Evolutionary conservation across 1,284 basidiomycete species (phyloP), one percentile per base, ranked within the genome.

Genomic region (Moesziomyces globuligerus): DNA sequence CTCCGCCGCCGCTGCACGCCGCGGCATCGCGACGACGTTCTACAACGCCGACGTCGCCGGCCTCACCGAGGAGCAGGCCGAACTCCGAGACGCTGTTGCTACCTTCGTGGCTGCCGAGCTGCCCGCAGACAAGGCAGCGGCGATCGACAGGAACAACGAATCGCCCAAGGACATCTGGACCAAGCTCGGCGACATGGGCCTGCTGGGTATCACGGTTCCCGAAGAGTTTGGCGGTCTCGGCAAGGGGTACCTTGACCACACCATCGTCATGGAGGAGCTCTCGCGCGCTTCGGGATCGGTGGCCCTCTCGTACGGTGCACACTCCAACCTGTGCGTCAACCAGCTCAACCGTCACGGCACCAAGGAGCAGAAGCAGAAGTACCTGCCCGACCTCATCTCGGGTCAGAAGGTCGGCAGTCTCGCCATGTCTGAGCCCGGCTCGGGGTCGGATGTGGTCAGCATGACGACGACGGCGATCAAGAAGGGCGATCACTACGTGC

Each of bases 381-480:
- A 94, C 83, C 87, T 97, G 3, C 90, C 91, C 7, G 90, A 91
- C 76, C 86, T 97, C 39, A 85, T 96, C 38, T 86, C 87, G 25
- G 94, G 94, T 10, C 50, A 88, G 80, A 91, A 92, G 82, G 88
- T 97, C 28, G 94, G 94, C 42, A 90, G 90, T 68, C 86, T 97
- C 49, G 94, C 94, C 10, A 97, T 97, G 94, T 92, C 90, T 74
- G 94, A 97, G 84, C 87, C 91, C 1, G 92, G 90, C 17, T 89
- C 90, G 66, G 94, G 94, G 44, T 93, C 91, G 76, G 94, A 97
- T 83, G 93, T 97, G 21, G 89, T 96, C 21, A 91, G 90, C 76
- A 97, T 96, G 94, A 87, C 86, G 75, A 85, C 93, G 46, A 66
- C 86, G 51, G 93, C 93, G 17, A 88, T 89, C 62, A 90, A 90